A percentile compares a stretch with the other conserved stretches of the same genome.
Conservation (phyloP, 148 eudicot genomes). For the Rhododendron ovatum region DNA sequence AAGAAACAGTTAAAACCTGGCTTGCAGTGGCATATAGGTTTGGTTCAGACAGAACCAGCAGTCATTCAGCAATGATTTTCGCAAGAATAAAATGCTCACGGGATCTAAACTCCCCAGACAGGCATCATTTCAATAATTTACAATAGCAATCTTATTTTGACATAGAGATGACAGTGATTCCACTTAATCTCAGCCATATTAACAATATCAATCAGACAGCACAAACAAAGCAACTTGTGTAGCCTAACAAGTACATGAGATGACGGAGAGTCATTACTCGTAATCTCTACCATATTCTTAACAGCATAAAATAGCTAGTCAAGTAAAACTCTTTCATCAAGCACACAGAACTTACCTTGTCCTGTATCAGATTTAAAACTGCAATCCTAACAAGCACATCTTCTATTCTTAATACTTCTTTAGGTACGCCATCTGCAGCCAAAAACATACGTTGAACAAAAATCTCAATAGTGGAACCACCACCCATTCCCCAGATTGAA, state of each 20-base stretch:
- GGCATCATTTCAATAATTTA: not conserved
- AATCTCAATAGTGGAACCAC: not conserved
- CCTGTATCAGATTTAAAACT: slow-evolving; percentile 51
- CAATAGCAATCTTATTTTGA: not conserved
- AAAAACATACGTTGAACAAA: slow-evolving; percentile 5
- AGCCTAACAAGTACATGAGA: not conserved
- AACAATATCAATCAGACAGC: not conserved
- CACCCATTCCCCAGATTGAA: not conserved
- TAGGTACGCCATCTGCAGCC: slow-evolving; percentile 84
- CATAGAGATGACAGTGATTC: not conserved
- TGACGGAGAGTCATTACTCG: not conserved
- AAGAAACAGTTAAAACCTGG: not conserved
- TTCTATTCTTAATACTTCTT: slow-evolving; percentile 80
- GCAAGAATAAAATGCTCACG: not conserved
- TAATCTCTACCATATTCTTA: not conserved
- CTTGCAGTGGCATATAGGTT: not conserved
- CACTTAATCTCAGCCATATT: not conserved
- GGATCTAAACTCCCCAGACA: not conserved
- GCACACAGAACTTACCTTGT: slow-evolving; percentile 50
- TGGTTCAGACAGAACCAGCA: not conserved
- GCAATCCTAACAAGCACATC: slow-evolving; percentile 90
- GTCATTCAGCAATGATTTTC: not conserved
- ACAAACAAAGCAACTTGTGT: not conserved
- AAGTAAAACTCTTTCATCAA: not conserved
- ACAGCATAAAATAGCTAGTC: not conserved